Percentiles rank a stretch among this genome's conserved stretches.
Evolutionary conservation across 2,329 filamentous ascomycete genomes (phyloP).

Genomic region (Escovopsis sp.): DNA sequence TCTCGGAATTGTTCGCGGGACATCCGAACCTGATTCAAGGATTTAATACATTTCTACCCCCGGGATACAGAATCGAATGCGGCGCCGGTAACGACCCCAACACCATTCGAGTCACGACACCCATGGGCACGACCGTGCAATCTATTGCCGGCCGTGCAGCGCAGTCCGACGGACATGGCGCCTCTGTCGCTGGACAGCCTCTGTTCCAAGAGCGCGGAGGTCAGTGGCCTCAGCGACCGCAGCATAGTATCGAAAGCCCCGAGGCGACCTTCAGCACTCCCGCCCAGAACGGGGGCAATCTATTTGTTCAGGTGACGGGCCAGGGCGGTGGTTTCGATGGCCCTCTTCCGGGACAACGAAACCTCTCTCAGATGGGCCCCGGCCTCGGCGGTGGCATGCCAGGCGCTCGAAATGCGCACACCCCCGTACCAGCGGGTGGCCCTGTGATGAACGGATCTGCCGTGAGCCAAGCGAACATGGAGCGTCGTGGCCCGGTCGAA

Average conservation of each 20-base stretch:
- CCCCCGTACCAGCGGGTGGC: slow-evolving; percentile 41
- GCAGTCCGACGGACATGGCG: slow-evolving; percentile 29
- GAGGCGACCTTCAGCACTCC: slow-evolving; percentile 48
- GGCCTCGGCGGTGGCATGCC: slow-evolving; percentile 26
- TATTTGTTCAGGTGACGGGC: slow-evolving; percentile 30
- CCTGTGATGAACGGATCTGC: slow-evolving; percentile 47
- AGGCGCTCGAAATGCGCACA: slow-evolving; percentile 38
- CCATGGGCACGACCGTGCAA: slow-evolving; percentile 91
- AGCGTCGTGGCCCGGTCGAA: slow-evolving; percentile 87
- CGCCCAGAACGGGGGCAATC: slow-evolving; percentile 32
- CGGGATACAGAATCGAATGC: slow-evolving; percentile 92
- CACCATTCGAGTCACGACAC: slow-evolving; percentile 90
- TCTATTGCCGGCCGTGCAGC: slow-evolving; percentile 51
- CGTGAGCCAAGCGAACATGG: slow-evolving; percentile 46
- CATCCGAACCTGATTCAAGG: slow-evolving; percentile 93
- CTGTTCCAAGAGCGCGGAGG: slow-evolving; percentile 33
- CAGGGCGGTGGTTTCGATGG: slow-evolving; percentile 21
- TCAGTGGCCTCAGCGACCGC: slow-evolving; percentile 43
- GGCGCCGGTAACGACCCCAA: slow-evolving; percentile 88
- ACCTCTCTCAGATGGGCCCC: slow-evolving; percentile 14
- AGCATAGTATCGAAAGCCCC: slow-evolving; percentile 47
- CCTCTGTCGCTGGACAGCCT: slow-evolving; percentile 23
- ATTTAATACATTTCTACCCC: slow-evolving; percentile 94
- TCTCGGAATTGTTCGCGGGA: slow-evolving; percentile 88
- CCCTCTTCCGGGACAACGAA: slow-evolving; percentile 16